Conservation (phyloP, 371 early-diverging fungal genomes). For the Smittium mucronatum region DNA sequence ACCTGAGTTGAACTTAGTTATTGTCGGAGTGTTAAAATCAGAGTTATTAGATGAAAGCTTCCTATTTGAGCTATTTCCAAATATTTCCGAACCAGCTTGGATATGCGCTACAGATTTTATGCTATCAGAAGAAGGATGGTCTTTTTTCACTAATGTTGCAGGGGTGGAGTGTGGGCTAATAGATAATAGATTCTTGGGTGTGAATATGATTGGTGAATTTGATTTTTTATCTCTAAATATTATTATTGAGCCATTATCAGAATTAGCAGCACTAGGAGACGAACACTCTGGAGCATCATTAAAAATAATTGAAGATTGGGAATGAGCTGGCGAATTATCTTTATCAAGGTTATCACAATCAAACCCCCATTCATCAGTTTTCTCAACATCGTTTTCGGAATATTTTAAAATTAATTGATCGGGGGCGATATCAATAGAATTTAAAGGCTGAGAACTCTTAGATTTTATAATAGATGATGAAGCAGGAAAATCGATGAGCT, state of each 20-base stretch:
- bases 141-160: neutral
- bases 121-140: neutral
- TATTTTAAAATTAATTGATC: neutral
- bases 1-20: too few species aligned
- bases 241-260: neutral
- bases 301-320: neutral
- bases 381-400: neutral
- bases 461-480: neutral
- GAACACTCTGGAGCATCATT: neutral
- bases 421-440: too few species aligned
- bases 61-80: too few species aligned
- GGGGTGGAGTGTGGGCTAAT: neutral
- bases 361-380: neutral
- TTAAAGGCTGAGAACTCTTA: neutral
- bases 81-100: too few species aligned
- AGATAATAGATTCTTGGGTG: neutral
- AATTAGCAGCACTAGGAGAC: neutral
- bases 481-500: neutral
- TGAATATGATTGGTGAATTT: neutral
- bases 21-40: too few species aligned
- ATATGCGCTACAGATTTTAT: neutral
- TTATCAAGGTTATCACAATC: neutral
- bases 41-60: too few species aligned
- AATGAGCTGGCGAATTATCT: neutral
- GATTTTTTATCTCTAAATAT: neutral